Base-by-base conservation (phyloP, 2,329 filamentous ascomycete species). In the Biscogniauxia mediterranea region DNA sequence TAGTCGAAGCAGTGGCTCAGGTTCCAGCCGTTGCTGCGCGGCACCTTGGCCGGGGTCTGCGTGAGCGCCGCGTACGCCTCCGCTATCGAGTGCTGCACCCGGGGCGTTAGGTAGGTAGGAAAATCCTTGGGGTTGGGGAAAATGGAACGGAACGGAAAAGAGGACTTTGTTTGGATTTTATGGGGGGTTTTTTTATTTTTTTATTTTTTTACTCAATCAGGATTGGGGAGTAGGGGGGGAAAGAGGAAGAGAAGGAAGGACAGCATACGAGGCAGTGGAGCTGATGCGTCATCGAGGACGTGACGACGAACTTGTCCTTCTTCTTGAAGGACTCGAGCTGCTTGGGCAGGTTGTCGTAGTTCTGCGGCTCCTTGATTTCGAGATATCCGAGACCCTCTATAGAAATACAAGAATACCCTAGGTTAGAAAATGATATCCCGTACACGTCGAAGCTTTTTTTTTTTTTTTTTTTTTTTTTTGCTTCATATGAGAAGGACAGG, bases 241-340 rank as follows among this genome's bases (percentile, higher is more conserved):
- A 6, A 2, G 11, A n/a, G 5, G 13, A 46, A 49, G 23, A 23
- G 21, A n/a, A n/a, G 13, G 6, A 60, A 46, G 4, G 19, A 23
- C 23, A 26, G 26, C 62, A 54, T 70, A 77, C 75, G 38, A 80
- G 70, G 62, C 78, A 80, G 64, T 80, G 77, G 2, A 80, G 71
- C 65, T 80, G 78, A 61, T 80, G 78, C 3, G 78, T 80, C 64
- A 79, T 73, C 1, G 75, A 76, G 0, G 78, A 78, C 1, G 78
- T 79, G 65, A 76, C 79, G 54, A 76, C 73, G 51, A 75, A 77
- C 49, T 73, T 70, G 17, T 71, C 65, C 2, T 69, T 65, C 21
- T 70, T 65, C 3, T 68, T 65, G 60, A 71, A 78, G 19, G 66
- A 68, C 17, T 70, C 52, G 7, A 80, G 67, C 17, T 68, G 72